These are phyloP conservation scores for Neurospora sp. DNA, from an alignment of 495 filamentous ascomycete species.

Conservation along the genomic window DNA sequence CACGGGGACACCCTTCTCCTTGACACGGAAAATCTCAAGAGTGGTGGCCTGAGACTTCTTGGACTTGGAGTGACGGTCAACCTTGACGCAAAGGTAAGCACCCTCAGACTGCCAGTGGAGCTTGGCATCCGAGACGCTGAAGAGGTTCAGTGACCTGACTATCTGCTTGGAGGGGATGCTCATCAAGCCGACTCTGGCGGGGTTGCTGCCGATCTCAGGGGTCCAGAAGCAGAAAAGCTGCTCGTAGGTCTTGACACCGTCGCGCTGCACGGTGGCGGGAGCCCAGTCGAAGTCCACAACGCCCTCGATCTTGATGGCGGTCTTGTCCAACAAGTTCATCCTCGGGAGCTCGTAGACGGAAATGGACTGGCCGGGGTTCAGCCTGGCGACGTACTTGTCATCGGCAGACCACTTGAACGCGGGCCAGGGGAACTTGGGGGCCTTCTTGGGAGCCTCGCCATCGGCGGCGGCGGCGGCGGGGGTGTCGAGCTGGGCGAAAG, in stretches of 20 bases:
- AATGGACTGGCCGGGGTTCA: slow-evolving; percentile 79
- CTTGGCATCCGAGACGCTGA: slow-evolving; percentile 95
- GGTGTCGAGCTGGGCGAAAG: slow-evolving; percentile 78
- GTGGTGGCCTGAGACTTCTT: slow-evolving; percentile 97
- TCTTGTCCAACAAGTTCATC: slow-evolving; percentile 86
- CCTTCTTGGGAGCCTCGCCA: slow-evolving; percentile 44
- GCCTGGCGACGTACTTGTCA: slow-evolving; percentile 89
- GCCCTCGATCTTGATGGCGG: slow-evolving; percentile 87
- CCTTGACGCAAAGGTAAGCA: slow-evolving; percentile 92
- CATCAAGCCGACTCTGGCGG: slow-evolving; percentile 95
- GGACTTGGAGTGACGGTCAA: slow-evolving; percentile 96
- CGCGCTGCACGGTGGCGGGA: slow-evolving; percentile 65
- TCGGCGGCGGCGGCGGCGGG: slow-evolving; percentile 54
- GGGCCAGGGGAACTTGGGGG: slow-evolving; percentile 91
- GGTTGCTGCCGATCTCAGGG: slow-evolving; percentile 94
- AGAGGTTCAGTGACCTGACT: slow-evolving; percentile 87
- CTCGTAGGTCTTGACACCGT: slow-evolving; percentile 79
- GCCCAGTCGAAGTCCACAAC: slow-evolving; percentile 98
- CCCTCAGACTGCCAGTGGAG: slow-evolving; percentile 94
- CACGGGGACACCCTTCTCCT: slow-evolving; percentile 93
- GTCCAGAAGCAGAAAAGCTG: slow-evolving; percentile 98
- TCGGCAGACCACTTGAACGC: slow-evolving; percentile 99
- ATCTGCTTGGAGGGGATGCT: slow-evolving; percentile 88
- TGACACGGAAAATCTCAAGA: slow-evolving; percentile 93
- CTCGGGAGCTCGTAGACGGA: slow-evolving; percentile 88